Conservation (phyloP, 2,329 filamentous ascomycete genomes). For the Sporothrix protearum region DNA sequence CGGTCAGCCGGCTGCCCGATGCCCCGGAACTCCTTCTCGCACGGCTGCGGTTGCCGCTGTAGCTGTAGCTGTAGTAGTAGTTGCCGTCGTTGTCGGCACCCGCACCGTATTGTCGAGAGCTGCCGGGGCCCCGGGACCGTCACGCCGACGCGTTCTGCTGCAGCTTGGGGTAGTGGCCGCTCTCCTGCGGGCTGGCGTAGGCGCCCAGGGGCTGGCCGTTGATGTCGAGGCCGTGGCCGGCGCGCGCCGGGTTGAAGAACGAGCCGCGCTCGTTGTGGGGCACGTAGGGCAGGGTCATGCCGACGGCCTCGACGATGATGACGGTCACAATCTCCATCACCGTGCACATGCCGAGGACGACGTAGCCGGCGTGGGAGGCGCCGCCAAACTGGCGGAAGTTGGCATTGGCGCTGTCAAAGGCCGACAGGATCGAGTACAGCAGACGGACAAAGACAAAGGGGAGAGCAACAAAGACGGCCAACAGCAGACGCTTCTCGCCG, state of each 20-base stretch:
- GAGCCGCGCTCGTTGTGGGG: neutral
- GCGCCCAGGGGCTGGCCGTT: conserved; percentile 8
- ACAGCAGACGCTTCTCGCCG: conserved; percentile 46
- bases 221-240: neutral
- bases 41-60: neutral
- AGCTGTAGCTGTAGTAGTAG: neutral
- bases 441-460: conserved; percentile 52
- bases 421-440: conserved; percentile 44
- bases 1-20: neutral
- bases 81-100: neutral
- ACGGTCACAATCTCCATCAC: conserved; percentile 51
- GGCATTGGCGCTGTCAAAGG: conserved; percentile 39
- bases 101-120: neutral
- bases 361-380: conserved; percentile 37
- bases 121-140: conserved; percentile 3
- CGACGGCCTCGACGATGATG: conserved; percentile 40
- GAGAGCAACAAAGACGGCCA: conserved; percentile 42
- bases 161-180: conserved; percentile 11
- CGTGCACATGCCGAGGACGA: conserved; percentile 45
- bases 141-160: conserved; percentile 13
- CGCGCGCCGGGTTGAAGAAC: neutral
- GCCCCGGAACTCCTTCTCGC: conserved; percentile 7
- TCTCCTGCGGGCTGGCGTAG: neutral
- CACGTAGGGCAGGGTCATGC: conserved; percentile 37
- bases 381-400: conserved; percentile 44